Base-by-base conservation (phyloP, 1,284 basidiomycete genomes). In the Meripilus lineatus region DNA sequence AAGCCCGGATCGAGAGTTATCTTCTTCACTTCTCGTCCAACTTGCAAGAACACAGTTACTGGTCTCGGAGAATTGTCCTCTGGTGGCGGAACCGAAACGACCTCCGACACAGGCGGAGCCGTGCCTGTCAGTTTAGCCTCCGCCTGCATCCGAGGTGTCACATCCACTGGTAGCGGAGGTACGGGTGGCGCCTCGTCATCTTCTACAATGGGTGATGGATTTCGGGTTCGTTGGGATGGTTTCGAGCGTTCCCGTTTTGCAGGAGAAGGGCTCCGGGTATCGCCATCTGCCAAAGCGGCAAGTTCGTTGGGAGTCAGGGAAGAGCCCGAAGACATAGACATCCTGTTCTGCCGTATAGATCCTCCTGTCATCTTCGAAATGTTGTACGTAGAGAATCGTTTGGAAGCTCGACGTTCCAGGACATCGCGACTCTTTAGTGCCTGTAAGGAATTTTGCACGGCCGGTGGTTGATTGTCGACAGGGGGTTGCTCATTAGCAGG, bases 361-460 rank as follows among this genome's bases (percentile, higher is more conserved):
- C 61, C 70, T 14, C 83, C 79, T 1, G 91, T 86, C 83, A 99
- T 95, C 68, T 95, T 96, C 52, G 89, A 87, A 58, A 97, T 90
- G 42, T 93, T 92, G 62, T 96, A 99, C 1, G 89, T 89, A 44
- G 93, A 97, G 69, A 95, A 99, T 1, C 95, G 86, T 61, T 98
- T 98, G 21, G 91, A 94, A 3, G 95, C 95, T 32, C 95, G 76
- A 8, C 95, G 81, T 58, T 95, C 92, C 15, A 97, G 75, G 1
- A 85, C 80, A 53, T 96, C 93, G 34, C 81, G 82, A 51, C 85
- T 82, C 63, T 94, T 89, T 33, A 99, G 74, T 1, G 92, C 92
- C 8, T 90, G 90, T 13, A 98, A 74, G 6, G 92, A 93, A 44
- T 79, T 85, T 33, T 87, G 84, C 23, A 90, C 82, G 4, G 81